Evolutionary conservation across 176 grass and related monocot species (phyloP).

Genomic region (Rhynchospora tenuis): DNA sequence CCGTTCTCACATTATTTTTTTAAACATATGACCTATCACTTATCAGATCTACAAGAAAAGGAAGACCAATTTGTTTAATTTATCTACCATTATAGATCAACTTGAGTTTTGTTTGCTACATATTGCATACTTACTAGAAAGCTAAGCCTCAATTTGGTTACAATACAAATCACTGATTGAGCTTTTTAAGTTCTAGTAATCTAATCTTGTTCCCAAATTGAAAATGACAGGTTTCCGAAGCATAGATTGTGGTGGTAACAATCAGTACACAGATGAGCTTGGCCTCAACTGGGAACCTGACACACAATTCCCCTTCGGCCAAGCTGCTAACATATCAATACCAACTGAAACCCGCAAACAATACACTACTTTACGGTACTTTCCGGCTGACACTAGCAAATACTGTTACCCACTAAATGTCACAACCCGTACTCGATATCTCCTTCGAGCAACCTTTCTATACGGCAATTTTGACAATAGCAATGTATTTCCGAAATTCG

Average conservation of each 20-base stretch:
- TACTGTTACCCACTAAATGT: constrained; percentile 64
- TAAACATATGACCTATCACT: background rate
- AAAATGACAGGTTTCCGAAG: constrained; percentile 55
- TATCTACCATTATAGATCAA: too few relatives aligned
- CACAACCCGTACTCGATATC: constrained; percentile 42
- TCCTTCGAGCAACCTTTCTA: constrained; percentile 55
- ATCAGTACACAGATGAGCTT: constrained; percentile 48
- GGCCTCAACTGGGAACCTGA: constrained; percentile 59
- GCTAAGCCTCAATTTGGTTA: background rate
- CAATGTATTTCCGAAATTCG: constrained; percentile 75
- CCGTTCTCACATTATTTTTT: too few relatives aligned
- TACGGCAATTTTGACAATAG: constrained; percentile 71
- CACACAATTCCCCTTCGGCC: constrained; percentile 25
- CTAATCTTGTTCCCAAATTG: background rate
- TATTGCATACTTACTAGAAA: background rate
- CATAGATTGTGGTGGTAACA: constrained; percentile 54
- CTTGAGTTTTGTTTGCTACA: too few relatives aligned
- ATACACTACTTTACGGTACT: constrained; percentile 46
- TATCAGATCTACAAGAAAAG: background rate
- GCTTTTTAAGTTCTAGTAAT: background rate
- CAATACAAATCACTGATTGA: background rate
- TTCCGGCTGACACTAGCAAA: constrained; percentile 46
- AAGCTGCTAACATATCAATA: constrained; percentile 28
- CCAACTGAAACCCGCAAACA: constrained; percentile 35
- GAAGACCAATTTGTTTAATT: background rate